A percentile compares a stretch with the other conserved stretches of the same genome.
These are phyloP conservation scores for Kuraishia capsulata DNA, from an alignment of 805 yeast genomes.

Conservation along the genomic window DNA sequence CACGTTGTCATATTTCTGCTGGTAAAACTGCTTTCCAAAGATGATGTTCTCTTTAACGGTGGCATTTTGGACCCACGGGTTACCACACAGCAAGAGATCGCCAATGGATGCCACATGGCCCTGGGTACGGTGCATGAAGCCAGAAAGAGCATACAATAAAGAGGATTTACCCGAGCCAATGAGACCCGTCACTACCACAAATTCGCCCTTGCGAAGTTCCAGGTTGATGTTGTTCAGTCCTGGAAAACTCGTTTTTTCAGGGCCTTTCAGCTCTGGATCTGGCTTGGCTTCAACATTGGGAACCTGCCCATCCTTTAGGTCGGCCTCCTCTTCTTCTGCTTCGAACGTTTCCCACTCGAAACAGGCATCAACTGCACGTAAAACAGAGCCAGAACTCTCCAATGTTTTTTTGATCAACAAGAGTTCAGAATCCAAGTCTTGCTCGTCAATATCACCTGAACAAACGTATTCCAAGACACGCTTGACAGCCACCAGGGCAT, in stretches of 20 bases:
- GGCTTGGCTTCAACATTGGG: conserved; percentile 1
- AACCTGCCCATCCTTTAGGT: neutral
- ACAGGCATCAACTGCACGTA: neutral
- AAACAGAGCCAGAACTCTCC: neutral
- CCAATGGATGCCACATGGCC: conserved; percentile 53
- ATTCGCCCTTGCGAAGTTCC: conserved; percentile 47
- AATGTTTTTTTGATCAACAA: neutral
- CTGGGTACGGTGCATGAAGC: conserved; percentile 47
- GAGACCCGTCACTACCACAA: conserved; percentile 62
- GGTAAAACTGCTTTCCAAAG: conserved; percentile 53
- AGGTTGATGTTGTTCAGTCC: conserved; percentile 46
- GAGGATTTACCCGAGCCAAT: conserved; percentile 81
- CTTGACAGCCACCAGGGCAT: conserved; percentile 45
- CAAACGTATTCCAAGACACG: conserved; percentile 43
- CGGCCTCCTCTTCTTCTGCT: conserved; percentile 14
- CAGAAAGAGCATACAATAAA: conserved; percentile 59
- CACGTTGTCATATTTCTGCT: conserved; percentile 40
- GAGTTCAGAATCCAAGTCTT: conserved; percentile 27
- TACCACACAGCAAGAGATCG: conserved; percentile 42
- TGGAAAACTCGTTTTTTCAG: conserved; percentile 37
- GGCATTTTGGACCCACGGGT: conserved; percentile 79
- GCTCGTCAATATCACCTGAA: conserved; percentile 12
- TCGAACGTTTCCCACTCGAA: conserved; percentile 46
- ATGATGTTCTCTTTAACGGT: conserved; percentile 67
- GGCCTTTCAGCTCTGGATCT: conserved; percentile 31